phyloP scores from a whole-genome alignment of 306 rosid genomes.

The Argentina anserina region DNA sequence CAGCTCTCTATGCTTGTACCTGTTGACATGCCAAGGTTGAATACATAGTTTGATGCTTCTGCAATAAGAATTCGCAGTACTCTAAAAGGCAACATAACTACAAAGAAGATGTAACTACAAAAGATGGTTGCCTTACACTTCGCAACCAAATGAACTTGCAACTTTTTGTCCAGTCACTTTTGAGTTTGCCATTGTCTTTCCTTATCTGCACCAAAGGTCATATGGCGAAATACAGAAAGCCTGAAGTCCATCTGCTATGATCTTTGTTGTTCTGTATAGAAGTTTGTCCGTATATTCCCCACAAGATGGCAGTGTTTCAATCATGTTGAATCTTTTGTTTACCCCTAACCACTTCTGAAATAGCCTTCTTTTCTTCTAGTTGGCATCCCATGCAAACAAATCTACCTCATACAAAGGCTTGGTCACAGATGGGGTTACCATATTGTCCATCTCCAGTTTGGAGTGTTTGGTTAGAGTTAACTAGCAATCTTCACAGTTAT shows the following conservation, averaged over 20 bases:
- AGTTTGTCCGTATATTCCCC: background rate
- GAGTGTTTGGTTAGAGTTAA: background rate
- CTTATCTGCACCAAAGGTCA: background rate
- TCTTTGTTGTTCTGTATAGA: background rate
- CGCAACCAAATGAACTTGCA: background rate
- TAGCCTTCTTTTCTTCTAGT: background rate
- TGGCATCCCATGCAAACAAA: background rate
- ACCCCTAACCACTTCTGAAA: background rate
- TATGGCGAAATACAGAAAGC: background rate
- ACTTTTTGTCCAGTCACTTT: background rate
- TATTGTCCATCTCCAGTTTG: background rate
- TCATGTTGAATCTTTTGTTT: background rate
- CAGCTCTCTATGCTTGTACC: background rate
- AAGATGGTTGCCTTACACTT: background rate
- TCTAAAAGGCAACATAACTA: background rate
- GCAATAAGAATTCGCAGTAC: background rate
- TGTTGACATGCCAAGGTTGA: background rate
- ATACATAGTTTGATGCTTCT: background rate
- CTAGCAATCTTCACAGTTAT: slow-evolving; percentile 14
- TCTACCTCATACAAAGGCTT: background rate
- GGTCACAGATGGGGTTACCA: background rate
- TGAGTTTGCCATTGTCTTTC: background rate
- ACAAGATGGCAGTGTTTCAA: background rate
- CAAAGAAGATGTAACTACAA: background rate
- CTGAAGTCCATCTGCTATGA: background rate